phyloP scores from a whole-genome alignment of 805 yeast species.

The Cyberlindnera meyerae region DNA sequence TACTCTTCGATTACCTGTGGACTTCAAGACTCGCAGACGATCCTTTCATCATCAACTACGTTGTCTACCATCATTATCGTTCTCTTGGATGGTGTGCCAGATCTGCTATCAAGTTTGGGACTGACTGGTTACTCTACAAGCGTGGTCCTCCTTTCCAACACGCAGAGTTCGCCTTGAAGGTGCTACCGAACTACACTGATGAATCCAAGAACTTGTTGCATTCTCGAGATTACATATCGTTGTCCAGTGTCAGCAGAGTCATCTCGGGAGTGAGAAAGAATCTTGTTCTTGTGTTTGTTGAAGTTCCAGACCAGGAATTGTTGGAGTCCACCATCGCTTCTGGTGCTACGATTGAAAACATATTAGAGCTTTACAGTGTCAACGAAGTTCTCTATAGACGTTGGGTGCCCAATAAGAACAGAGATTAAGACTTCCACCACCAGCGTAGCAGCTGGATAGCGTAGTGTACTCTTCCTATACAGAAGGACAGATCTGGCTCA shows the following conservation, averaged over 20 bases:
- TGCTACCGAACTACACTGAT: slow-evolving; percentile 37
- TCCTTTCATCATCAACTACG: slow-evolving; percentile 41
- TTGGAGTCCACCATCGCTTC: not conserved
- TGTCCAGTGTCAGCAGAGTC: slow-evolving; percentile 70
- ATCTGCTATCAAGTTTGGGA: slow-evolving; percentile 87
- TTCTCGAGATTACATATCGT: slow-evolving; percentile 49
- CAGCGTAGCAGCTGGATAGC: not conserved
- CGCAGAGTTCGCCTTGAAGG: slow-evolving; percentile 74
- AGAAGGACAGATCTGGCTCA: too few relatives aligned
- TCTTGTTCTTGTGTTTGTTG: slow-evolving; percentile 64
- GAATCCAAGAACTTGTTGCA: slow-evolving; percentile 25
- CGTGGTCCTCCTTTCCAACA: slow-evolving; percentile 95
- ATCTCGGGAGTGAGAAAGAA: slow-evolving; percentile 83
- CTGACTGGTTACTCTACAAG: slow-evolving; percentile 76
- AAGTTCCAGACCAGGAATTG: slow-evolving; percentile 34
- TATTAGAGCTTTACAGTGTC: slow-evolving; percentile 44
- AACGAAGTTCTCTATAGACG: slow-evolving; percentile 68
- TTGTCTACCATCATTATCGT: slow-evolving; percentile 80
- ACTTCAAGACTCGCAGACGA: slow-evolving; percentile 17
- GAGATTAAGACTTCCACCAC: slow-evolving; percentile 45
- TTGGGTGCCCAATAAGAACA: slow-evolving; percentile 81
- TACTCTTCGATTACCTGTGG: slow-evolving; percentile 12
- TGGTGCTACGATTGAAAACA: not conserved
- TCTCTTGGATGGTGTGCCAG: slow-evolving; percentile 93
- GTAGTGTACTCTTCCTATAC: slow-evolving; percentile 23